Base-by-base conservation (phyloP, 257 asterid genomes). In the Leptodermis oblonga region DNA sequence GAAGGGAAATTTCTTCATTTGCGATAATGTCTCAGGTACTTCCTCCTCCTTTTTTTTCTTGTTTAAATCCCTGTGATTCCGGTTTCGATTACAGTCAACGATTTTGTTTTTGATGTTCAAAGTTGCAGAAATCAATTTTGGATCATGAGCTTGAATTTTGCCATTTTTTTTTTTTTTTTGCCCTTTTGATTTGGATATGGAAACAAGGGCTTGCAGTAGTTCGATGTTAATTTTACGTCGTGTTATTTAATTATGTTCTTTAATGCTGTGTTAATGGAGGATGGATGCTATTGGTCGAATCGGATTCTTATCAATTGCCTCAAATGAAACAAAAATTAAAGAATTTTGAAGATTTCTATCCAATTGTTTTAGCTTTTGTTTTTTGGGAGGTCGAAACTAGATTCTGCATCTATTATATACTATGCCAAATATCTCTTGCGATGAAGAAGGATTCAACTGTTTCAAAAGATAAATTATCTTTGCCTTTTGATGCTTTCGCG, bases 21-120 rank as follows among this genome's bases (percentile, higher is more conserved):
- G 30, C 34, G 26, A 77, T 62, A 70, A 81, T 81, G 85, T 71
- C 85, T 77, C 82, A 81, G 85, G 85, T 81, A 76, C 20, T 3
- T 5, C 33, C 51, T 63, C 20, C 6, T n/a, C n/a, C n/a, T n/a
- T n/a, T 46, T 17, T 15, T 36, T 25, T 7, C 23, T 13, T 4
- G 0, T 43, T 23, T 41, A 28, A 10, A 12, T 28, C 13, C 45
- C 0, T 28, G 11, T 28, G 39, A 49, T 46, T 48, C 25, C 12
- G 45, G 18, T 45, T 34, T 23, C 26, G 8, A 52, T 48, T 1
- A 20, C 2, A 6, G 3, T 60, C 46, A 60, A 33, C 4, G 48
- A 12, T 10, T 23, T 62, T 11, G 36, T 17, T 23, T 62, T 39
- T 33, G 22, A 56, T 26, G n/a, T 8, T 9, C 63, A 51, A 51